A percentile compares a stretch with the other conserved stretches of the same genome.
Evolutionary conservation across 2,329 filamentous ascomycete species (phyloP).

Genomic region (Stenocarpella maydis): DNA sequence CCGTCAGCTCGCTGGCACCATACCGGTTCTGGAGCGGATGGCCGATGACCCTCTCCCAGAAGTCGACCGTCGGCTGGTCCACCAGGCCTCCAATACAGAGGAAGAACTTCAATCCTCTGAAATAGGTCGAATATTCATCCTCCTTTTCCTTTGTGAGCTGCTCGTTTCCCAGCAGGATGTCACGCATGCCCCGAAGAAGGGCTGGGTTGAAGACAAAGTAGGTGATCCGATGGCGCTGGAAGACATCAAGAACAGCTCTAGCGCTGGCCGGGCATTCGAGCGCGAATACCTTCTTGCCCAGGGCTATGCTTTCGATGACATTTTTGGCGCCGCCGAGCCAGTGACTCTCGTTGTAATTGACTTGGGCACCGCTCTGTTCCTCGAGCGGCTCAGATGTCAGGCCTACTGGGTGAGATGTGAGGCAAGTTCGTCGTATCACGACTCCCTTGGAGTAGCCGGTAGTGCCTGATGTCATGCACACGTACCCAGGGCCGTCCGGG

Average conservation of each 20-base stretch:
- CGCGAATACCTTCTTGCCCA: neutral
- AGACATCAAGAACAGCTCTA: neutral
- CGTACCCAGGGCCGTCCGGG: too few species aligned
- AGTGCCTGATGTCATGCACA: neutral
- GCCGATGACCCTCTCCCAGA: neutral
- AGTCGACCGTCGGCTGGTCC: neutral
- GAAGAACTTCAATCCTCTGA: neutral
- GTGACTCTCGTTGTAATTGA: neutral
- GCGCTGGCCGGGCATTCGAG: neutral
- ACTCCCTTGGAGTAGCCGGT: neutral
- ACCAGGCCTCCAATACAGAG: neutral
- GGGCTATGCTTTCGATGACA: neutral
- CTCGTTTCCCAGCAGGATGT: neutral
- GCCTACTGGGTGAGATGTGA: neutral
- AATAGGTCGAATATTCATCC: neutral
- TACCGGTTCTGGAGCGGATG: neutral
- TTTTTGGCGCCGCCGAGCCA: neutral
- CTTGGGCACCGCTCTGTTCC: neutral
- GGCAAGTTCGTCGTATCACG: neutral
- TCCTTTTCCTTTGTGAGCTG: neutral
- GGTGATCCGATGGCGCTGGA: neutral
- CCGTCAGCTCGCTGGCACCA: neutral
- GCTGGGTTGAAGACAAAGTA: neutral
- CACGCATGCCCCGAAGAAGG: neutral
- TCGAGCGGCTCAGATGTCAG: neutral